These are phyloP conservation scores for Breviolum minutum DNA, from an alignment of 73 alveolate species.

Conservation along the genomic window DNA sequence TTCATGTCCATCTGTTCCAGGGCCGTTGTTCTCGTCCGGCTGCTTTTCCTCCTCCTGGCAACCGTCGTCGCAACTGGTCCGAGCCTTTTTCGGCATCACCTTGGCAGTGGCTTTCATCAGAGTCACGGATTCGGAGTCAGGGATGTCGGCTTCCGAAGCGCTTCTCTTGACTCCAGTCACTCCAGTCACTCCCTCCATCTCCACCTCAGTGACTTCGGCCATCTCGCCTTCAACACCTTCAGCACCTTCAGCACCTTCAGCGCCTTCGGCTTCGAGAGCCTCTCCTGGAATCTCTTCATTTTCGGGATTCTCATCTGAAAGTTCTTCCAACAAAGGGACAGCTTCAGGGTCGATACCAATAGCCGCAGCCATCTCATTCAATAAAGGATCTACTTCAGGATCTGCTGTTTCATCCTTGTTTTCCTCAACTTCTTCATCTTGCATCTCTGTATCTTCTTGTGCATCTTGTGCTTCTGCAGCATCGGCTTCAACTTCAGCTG, in stretches of 20 bases:
- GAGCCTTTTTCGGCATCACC: conserved; percentile 70
- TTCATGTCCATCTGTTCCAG: too few relatives aligned
- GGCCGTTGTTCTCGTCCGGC: neutral
- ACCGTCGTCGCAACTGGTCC: conserved; percentile 13
- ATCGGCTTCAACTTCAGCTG: neutral
- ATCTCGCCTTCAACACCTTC: neutral
- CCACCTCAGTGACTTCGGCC: neutral
- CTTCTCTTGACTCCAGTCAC: neutral
- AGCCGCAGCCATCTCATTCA: conserved; percentile 44
- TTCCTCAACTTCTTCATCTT: neutral
- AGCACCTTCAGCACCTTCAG: neutral
- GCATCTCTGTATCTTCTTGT: neutral
- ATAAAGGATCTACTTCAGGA: conserved; percentile 17
- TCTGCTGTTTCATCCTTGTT: neutral
- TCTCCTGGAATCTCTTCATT: neutral
- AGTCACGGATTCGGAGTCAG: neutral
- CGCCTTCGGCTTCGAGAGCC: neutral
- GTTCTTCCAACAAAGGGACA: neutral
- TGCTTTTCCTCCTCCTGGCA: neutral
- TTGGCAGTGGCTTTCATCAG: conserved; percentile 73
- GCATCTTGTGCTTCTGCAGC: neutral
- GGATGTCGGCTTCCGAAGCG: neutral
- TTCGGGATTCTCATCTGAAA: neutral
- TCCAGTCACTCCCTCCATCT: neutral
- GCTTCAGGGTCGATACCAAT: conserved; percentile 35